Evolutionary conservation across 176 grass and related monocot genomes (phyloP), one percentile per base, ranked within the genome.

Genomic region (Carex myosuroides): DNA sequence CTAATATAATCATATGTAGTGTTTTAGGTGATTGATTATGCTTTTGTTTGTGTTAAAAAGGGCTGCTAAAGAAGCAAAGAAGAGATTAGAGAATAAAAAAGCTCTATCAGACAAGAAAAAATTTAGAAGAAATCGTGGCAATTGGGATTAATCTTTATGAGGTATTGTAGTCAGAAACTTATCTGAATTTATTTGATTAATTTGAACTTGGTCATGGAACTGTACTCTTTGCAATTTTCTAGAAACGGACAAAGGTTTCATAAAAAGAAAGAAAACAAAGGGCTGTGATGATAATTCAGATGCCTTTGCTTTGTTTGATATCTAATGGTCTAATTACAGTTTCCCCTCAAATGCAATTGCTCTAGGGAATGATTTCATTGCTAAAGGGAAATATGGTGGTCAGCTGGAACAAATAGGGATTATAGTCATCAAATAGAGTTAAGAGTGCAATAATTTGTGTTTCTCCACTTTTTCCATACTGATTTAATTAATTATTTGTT

Each of bases 1-100:
- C 56, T 58, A 81, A 54, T 21, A 85, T 80, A 64, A 18, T 0
- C 18, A 39, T 58, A 21, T 41, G 11, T 55, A 64, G 21, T 33
- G 44, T 63, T 17, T 64, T 2, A 64, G 63, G 68, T 84, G 41
- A 77, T 2, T 76, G 70, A 52, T 46, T 61, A 26, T 70, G 84
- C 50, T 58, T 72, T 14, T 59, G 10, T 81, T 60, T 85, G 9
- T 66, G 35, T 35, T 89, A 29, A 82, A 90, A 57, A 95, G 93
- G 77, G 91, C 93, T 84, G 90, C 96, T 35, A 88, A 81, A 3
- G 89, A 89, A 64, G 96, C 95, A 75, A 92, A 90, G 84, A 99
- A 92, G 88, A 95, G 96, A 74, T 85, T 95, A 79, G 93, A 93
- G 85, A 93, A 33, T 13, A 99, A 99, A 74, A 99, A 99, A 83